Evolutionary conservation across 2,329 filamentous ascomycete genomes (phyloP), one percentile per base, ranked within the genome.

Genomic region (Apiospora hydei): DNA sequence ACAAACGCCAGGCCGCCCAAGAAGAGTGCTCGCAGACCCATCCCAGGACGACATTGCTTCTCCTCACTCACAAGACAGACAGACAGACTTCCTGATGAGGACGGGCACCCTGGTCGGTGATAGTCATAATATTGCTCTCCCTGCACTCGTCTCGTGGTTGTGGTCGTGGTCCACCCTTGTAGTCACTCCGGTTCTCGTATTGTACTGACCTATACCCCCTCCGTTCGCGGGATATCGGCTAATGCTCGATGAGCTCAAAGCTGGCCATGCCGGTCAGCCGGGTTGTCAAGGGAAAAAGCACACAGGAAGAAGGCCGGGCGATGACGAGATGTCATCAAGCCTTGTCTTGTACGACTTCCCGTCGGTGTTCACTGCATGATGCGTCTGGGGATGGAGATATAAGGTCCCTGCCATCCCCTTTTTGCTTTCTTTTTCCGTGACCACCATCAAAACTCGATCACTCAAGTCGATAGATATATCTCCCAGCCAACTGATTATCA

Each of bases 331-430:
- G 74, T 75, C 75, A 75, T 75, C 67, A 69, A 67, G 69, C 61
- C 64, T 72, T 57, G 73, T 75, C 72, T 74, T 72, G 71, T 70
- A 67, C 67, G 74, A 71, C 70, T 72, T 68, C 71, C 71, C 46
- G 68, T 24, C 7, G 67, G 67, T 67, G 53, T 13, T 30, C 10
- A n/a, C 64, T 71, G 67, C 69, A 66, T 26, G 72, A 71, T 21
- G 46, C 72, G 73, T 75, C 70, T 74, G 70, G 70, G 69, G 75
- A 74, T 66, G 73, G 73, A 66, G 69, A 77, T 77, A 78, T 76
- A 78, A 77, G 71, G 67, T 66, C 70, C 72, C 69, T 68, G 47
- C 66, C 73, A 71, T 75, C 75, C 73, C 70, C 26, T 47, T 69
- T 68, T 64, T 61, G 4, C 69, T 73, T 69, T 74, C 57, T 16